Evolutionary conservation across 352 stramenopile species (phyloP).

Genomic region (Phytophthora citrophthora): DNA sequence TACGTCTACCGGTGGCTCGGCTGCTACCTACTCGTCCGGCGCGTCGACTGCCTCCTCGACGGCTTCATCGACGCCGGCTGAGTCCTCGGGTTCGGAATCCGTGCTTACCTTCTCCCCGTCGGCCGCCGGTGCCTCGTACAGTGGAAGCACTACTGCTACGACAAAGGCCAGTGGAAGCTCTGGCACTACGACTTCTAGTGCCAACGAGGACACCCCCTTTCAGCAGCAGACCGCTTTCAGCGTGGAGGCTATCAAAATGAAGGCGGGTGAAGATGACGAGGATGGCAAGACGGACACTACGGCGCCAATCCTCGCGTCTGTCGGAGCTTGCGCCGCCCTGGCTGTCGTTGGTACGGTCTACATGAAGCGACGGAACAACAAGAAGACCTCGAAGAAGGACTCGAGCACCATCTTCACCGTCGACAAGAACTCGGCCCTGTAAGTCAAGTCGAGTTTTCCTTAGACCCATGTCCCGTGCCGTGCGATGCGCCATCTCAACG

Average conservation of each 20-base stretch:
- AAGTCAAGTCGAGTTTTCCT: conserved; percentile 25
- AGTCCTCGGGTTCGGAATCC: conserved; percentile 19
- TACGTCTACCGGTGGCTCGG: background rate
- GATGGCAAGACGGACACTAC: background rate
- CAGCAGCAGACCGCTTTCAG: conserved; percentile 38
- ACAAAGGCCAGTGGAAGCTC: background rate
- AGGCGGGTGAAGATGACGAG: conserved; percentile 25
- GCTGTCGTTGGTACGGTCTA: conserved; percentile 57
- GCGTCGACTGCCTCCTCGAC: conserved; percentile 14
- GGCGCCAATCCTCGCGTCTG: conserved; percentile 40
- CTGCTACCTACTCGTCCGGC: conserved; percentile 14
- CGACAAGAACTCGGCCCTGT: conserved; percentile 80
- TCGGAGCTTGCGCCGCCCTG: conserved; percentile 50
- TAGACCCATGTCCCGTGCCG: conserved; percentile 32
- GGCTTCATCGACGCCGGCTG: conserved; percentile 11
- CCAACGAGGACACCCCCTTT: conserved; percentile 6
- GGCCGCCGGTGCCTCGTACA: conserved; percentile 23
- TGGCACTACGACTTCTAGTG: conserved; percentile 3
- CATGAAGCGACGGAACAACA: conserved; percentile 68
- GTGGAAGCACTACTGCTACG: conserved; percentile 39
- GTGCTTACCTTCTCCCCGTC: conserved; percentile 48
- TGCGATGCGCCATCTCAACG: conserved; percentile 31
- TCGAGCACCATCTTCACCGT: conserved; percentile 72
- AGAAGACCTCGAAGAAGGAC: conserved; percentile 53
- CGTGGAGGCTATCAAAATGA: conserved; percentile 46